Percentiles rank a stretch among this genome's conserved stretches.
Evolutionary conservation across 139 green algal species (phyloP).

Genomic region (Tetradesmus lagerheimii): DNA sequence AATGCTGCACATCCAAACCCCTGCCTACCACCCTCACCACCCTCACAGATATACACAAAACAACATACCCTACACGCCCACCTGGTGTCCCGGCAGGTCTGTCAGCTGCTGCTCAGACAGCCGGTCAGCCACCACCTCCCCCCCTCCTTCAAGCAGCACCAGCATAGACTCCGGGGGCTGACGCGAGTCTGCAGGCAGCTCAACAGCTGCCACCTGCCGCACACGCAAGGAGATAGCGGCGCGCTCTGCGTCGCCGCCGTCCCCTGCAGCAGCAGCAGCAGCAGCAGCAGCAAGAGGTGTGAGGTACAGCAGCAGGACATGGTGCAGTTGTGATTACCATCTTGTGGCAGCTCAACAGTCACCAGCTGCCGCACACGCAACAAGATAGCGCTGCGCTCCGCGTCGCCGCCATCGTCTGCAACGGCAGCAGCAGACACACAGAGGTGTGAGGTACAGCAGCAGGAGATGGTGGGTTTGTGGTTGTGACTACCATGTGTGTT

Average conservation of each 20-base stretch:
- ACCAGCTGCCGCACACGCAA: no score
- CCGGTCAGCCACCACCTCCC: neutral
- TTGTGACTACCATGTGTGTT: no score
- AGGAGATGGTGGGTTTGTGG: no score
- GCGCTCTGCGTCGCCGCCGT: slow-evolving; percentile 1
- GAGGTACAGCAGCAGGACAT: neutral
- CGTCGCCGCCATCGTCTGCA: no score
- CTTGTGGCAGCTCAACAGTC: neutral
- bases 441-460: no score
- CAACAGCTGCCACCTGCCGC: neutral
- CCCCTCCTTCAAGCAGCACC: slow-evolving; percentile 40
- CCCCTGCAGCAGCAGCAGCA: neutral
- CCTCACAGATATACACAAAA: no score
- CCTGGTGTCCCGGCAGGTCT: neutral
- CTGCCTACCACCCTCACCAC: no score
- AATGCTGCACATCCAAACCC: no score
- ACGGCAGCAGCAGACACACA: no score
- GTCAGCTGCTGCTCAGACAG: neutral
- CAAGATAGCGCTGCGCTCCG: no score
- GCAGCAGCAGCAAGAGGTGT: neutral
- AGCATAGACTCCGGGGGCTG: neutral
- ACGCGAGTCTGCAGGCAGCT: neutral
- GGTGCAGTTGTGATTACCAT: no score
- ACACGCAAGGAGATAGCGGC: neutral
- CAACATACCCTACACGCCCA: no score